A percentile compares a stretch with the other conserved stretches of the same genome.
Conservation (phyloP, 192 early-diverging fungal genomes). For the Coemansia sp. region DNA sequence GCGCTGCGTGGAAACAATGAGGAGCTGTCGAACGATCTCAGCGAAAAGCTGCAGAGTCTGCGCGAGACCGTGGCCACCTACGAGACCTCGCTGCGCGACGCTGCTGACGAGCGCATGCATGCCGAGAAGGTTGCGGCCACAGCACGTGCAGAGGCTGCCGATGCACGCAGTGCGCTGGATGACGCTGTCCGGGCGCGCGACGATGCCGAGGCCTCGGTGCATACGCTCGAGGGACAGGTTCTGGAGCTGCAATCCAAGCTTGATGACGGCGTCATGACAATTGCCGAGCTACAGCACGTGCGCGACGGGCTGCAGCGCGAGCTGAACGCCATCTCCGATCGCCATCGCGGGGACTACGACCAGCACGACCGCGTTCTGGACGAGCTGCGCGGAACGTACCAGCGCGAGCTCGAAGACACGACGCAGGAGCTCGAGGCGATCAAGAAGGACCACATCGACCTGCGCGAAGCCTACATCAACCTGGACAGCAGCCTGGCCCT, state of each 20-base stretch:
- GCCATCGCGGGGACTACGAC: constrained; percentile 73
- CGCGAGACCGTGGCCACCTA: constrained; percentile 57
- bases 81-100: constrained; percentile 60
- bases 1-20: constrained; percentile 46
- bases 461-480: constrained; percentile 71
- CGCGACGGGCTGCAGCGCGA: constrained; percentile 80
- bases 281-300: constrained; percentile 68
- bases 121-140: constrained; percentile 74
- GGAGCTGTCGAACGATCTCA: constrained; percentile 41
- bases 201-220: constrained; percentile 63
- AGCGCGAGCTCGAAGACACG: constrained; percentile 79
- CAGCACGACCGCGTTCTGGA: constrained; percentile 73
- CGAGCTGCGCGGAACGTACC: constrained; percentile 76
- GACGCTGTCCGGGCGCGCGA: constrained; percentile 65
- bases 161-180: constrained; percentile 66
- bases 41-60: constrained; percentile 40
- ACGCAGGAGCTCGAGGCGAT: constrained; percentile 79
- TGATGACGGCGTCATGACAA: constrained; percentile 71
- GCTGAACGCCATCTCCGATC: constrained; percentile 64
- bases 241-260: constrained; percentile 72
- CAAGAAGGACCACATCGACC: constrained; percentile 59
- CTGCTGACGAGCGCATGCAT: constrained; percentile 68
- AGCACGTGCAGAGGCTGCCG: constrained; percentile 64
- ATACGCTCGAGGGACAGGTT: constrained; percentile 66
- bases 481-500: constrained; percentile 69